A percentile compares a stretch with the other conserved stretches of the same genome.
Conservation (phyloP, 2,329 filamentous ascomycete genomes). For the Didymella sp. region DNA sequence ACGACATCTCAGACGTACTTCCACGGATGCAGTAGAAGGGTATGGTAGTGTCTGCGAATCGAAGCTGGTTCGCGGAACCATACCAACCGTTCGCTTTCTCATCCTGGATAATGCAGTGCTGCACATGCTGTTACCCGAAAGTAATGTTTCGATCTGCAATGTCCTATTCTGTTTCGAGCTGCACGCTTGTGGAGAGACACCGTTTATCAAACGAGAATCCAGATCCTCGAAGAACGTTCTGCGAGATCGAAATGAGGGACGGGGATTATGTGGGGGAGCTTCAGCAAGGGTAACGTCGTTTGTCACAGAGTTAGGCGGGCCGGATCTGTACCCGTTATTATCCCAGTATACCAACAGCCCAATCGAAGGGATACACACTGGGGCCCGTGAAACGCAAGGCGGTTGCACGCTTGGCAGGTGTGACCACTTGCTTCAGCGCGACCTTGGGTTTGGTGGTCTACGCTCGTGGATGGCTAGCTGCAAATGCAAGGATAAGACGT, state of each 20-base stretch:
- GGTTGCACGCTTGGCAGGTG: slow-evolving; percentile 25
- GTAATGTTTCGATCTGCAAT: not conserved
- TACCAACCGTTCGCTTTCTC: not conserved
- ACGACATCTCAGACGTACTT: not conserved
- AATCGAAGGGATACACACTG: slow-evolving; percentile 28
- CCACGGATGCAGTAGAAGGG: not conserved
- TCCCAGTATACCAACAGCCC: slow-evolving; percentile 21
- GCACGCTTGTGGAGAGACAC: not conserved
- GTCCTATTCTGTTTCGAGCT: not conserved
- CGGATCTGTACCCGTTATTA: slow-evolving; percentile 22
- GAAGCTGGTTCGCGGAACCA: not conserved
- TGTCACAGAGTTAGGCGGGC: slow-evolving; percentile 22
- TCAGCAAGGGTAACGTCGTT: slow-evolving; percentile 19
- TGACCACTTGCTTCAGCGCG: slow-evolving; percentile 26
- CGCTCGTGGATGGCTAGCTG: slow-evolving; percentile 20
- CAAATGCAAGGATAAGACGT: slow-evolving; percentile 15
- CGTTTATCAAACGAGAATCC: not conserved
- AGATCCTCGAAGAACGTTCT: not conserved
- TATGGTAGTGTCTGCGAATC: not conserved
- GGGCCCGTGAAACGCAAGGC: slow-evolving; percentile 31
- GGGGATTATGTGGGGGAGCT: slow-evolving; percentile 18
- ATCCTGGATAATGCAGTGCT: not conserved
- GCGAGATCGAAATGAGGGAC: slow-evolving; percentile 13
- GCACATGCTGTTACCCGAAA: not conserved
- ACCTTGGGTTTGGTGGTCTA: slow-evolving; percentile 17